Evolutionary conservation across 2,329 filamentous ascomycete genomes (phyloP), one percentile per base, ranked within the genome.

Genomic region (Fonsecaea pugnacius): DNA sequence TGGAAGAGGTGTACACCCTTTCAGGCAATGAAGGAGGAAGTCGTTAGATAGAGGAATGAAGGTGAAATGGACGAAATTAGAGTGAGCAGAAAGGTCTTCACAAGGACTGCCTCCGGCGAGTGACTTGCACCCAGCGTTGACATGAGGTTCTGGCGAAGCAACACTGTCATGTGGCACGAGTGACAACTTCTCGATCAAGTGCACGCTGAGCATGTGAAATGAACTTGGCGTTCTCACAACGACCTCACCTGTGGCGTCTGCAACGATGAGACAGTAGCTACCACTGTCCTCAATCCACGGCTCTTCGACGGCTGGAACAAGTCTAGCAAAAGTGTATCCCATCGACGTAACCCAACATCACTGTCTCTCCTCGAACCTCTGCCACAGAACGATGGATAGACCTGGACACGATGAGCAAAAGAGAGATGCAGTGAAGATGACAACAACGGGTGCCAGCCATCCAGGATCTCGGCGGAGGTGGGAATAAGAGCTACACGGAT

Each of bases 11-110:
- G 46, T 32, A 36, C 43, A 27, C 57, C 43, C 30, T 50, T 18
- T 36, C 21, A 30, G 46, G 40, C 9, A n/a, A 32, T 32, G 6
- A 32, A 35, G 21, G 38, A 27, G n/a, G 32, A 48, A 27, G 52
- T 52, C 52, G 18, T 8, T 7, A 30, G 38, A 33, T 43, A 51
- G 38, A 58, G n/a, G 53, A 58, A 32, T 18, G 43, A 53, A 53
- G 30, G 32, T 53, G 32, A 53, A 53, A 33, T 8, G 27, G 4
- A 10, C 33, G 27, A 53, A 18, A 33, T 5, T 33, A 35, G 46
- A 32, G n/a, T n/a, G n/a, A 21, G n/a, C 24, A 14, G 43, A 48
- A 18, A 24, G 12, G 9, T 35, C 21, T 21, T 24, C 53, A 24
- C n/a, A 48, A 16, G 32, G 16, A 38, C 16, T 43, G n/a, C 38